A percentile compares a stretch with the other conserved stretches of the same genome.
Conservation (phyloP, 768 basidiomycete species). For the Ramaria sp. region DNA sequence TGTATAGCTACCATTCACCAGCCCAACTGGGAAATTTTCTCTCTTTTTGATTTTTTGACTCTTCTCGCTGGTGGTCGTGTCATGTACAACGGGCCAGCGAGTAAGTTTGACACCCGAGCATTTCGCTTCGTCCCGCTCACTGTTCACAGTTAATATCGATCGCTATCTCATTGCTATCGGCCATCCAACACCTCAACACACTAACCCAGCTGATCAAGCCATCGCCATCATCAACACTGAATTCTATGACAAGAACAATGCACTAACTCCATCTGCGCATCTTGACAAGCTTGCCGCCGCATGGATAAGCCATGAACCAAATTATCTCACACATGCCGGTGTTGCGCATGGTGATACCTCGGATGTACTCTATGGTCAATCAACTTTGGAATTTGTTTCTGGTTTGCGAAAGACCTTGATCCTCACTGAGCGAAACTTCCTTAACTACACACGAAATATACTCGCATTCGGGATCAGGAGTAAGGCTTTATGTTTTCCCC, state of each 20-base stretch:
- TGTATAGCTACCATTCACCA: conserved; percentile 62
- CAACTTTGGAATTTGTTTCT: conserved; percentile 14
- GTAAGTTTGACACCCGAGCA: neutral
- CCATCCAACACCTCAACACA: neutral
- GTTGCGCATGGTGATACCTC: neutral
- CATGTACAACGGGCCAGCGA: neutral
- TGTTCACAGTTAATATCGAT: conserved; percentile 4
- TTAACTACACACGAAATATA: conserved; percentile 44
- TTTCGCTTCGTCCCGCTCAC: too few relatives aligned
- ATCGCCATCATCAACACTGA: conserved; percentile 47
- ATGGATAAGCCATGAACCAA: conserved; percentile 8
- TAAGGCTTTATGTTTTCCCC: too few relatives aligned
- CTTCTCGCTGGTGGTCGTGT: conserved; percentile 45
- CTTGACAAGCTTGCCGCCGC: conserved; percentile 5
- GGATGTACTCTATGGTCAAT: neutral
- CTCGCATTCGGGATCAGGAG: conserved; percentile 45
- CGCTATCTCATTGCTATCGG: neutral
- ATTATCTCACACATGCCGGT: neutral
- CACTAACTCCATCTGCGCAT: neutral
- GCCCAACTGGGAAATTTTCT: conserved; percentile 48
- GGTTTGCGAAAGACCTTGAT: conserved; percentile 34
- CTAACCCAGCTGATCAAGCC: conserved; percentile 43
- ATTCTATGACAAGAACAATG: conserved; percentile 17
- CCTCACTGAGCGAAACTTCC: conserved; percentile 33
- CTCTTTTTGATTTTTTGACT: conserved; percentile 48